These are phyloP conservation scores for Talaromyces wortmannii DNA, from an alignment of 495 filamentous ascomycete genomes.

Conservation along the genomic window DNA sequence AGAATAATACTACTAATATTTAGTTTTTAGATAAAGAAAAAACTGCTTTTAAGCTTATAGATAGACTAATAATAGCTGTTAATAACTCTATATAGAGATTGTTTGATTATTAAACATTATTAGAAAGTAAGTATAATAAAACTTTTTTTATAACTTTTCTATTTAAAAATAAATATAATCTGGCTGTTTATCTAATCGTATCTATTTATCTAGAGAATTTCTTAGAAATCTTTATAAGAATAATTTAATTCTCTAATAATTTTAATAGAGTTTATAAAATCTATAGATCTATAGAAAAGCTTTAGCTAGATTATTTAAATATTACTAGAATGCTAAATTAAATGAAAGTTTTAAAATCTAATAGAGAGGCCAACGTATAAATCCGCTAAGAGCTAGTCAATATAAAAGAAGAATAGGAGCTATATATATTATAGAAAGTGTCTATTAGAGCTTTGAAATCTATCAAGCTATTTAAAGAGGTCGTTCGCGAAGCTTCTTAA, in stretches of 20 bases:
- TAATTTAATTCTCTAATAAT: constrained; percentile 12
- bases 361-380: constrained; percentile 10
- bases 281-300: constrained; percentile 8
- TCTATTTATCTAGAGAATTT: constrained; percentile 10
- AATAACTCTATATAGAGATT: neutral
- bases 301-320: constrained; percentile 20
- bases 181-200: constrained; percentile 10
- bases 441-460: constrained; percentile 9
- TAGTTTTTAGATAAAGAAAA: neutral
- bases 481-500: constrained; percentile 11
- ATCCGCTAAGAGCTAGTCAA: constrained; percentile 10
- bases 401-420: constrained; percentile 5
- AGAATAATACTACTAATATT: neutral
- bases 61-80: neutral
- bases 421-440: constrained; percentile 12
- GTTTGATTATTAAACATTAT: neutral
- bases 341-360: constrained; percentile 12
- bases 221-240: constrained; percentile 14
- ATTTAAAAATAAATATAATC: constrained; percentile 3
- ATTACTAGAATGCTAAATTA: constrained; percentile 16
- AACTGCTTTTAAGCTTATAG: neutral
- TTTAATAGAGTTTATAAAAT: constrained; percentile 7
- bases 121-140: constrained; percentile 8
- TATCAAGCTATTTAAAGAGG: constrained; percentile 12
- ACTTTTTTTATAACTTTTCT: constrained; percentile 8